Base-by-base conservation (phyloP, 2,329 filamentous ascomycete genomes). In the Diaporthe destruens region DNA sequence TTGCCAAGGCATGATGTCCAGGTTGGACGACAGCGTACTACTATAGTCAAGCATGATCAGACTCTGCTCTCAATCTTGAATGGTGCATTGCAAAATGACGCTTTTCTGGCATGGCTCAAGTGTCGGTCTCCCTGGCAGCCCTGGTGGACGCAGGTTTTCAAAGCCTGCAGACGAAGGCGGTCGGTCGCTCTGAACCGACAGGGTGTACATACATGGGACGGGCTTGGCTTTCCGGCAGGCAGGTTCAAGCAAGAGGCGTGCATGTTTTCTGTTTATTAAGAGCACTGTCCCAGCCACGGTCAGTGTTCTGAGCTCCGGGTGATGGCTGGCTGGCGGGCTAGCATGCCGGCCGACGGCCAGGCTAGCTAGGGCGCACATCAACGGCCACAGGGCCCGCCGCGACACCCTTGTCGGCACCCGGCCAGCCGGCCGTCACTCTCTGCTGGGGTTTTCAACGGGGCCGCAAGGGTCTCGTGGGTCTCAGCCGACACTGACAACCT, bases 361-460 rank as follows among this genome's bases (percentile, higher is more conserved):
- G 63, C 72, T 74, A 74, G 69, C 72, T 63, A 74, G 71, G 72
- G 72, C 72, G 72, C 72, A 74, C 61, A 72, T 69, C 72, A 61
- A 71, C 71, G 72, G 69, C 63, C 56, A 68, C 14, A 70, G 70
- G 51, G 53, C 53, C 72, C 69, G 72, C 72, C 49, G 72, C 66
- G 65, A 47, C 47, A 72, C 69, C 63, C 65, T 63, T 29, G 55
- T 73, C 72, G 72, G 72, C 72, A 74, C 44, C 67, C 69, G 69
- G 72, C 72, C 69, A 74, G 51, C 69, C 56, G 72, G 59, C 63
- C 44, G 49, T 67, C 54, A 47, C 39, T 61, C 66, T 49, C 36
- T 69, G 42, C 51, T 71, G 69, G 56, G 56, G 69, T 56, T 20
- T 66, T 5, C 63, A 69, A 57, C 69, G 54, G 54, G 54, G 54